Evolutionary conservation across 257 asterid species (phyloP).

Genomic region (Avicennia marina): DNA sequence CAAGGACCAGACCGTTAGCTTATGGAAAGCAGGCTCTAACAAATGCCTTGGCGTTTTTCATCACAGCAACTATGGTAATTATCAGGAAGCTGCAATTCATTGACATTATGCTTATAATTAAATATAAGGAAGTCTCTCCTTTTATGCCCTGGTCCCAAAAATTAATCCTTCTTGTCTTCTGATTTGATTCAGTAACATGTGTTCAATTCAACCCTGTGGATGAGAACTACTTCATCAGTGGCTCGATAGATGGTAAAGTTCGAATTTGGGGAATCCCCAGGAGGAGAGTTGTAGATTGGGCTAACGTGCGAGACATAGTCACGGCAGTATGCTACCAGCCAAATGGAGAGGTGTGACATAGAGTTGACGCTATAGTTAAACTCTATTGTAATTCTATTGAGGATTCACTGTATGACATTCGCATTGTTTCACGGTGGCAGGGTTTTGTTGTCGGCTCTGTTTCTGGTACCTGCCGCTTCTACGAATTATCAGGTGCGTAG

Average conservation of each 20-base stretch:
- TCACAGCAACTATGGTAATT: slow-evolving; percentile 76
- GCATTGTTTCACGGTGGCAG: slow-evolving; percentile 33
- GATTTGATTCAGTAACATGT: slow-evolving; percentile 58
- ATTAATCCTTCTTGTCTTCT: slow-evolving; percentile 8
- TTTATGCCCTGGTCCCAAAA: too few species aligned
- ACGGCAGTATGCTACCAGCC: slow-evolving; percentile 83
- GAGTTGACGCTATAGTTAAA: neutral
- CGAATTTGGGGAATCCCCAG: slow-evolving; percentile 66
- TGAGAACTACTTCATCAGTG: slow-evolving; percentile 66
- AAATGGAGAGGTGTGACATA: slow-evolving; percentile 49
- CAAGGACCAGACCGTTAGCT: slow-evolving; percentile 67
- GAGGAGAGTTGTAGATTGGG: slow-evolving; percentile 71
- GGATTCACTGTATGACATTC: neutral
- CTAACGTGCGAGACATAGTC: slow-evolving; percentile 40
- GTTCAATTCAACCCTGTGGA: slow-evolving; percentile 78
- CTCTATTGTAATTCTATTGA: neutral
- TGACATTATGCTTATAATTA: neutral
- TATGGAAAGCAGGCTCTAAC: slow-evolving; percentile 56
- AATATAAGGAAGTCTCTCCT: too few species aligned
- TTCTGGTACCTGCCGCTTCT: slow-evolving; percentile 74
- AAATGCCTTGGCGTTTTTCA: slow-evolving; percentile 57
- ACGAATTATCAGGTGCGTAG: slow-evolving; percentile 43
- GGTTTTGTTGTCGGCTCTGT: slow-evolving; percentile 70
- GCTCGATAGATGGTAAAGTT: slow-evolving; percentile 83
- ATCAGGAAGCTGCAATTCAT: neutral